Percentiles rank a stretch among this genome's conserved stretches.
These are phyloP conservation scores for Phycomyces nitens DNA, from an alignment of 192 early-diverging fungal species.

Conservation along the genomic window DNA sequence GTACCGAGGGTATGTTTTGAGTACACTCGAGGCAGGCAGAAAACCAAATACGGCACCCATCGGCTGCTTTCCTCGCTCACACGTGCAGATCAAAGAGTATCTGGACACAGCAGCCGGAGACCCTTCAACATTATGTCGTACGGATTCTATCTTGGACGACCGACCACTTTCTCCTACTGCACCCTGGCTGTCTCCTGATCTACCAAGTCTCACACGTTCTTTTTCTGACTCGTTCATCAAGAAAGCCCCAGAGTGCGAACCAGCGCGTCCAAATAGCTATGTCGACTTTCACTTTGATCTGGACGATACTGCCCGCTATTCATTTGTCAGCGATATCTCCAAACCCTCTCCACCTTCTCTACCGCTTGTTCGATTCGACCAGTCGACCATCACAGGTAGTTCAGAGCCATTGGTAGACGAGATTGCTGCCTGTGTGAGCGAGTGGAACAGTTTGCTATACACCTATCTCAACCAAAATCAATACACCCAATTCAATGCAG, in stretches of 20 bases:
- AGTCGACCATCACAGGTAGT: slow-evolving; percentile 50
- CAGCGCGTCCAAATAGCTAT: slow-evolving; percentile 15
- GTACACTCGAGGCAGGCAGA: slow-evolving; percentile 34
- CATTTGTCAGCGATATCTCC: background rate
- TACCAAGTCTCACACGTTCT: background rate
- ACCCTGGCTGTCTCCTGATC: slow-evolving; percentile 4
- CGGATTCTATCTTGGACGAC: background rate
- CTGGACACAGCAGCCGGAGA: slow-evolving; percentile 23
- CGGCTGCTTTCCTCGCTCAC: slow-evolving; percentile 53
- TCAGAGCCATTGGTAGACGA: slow-evolving; percentile 66
- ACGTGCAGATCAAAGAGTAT: slow-evolving; percentile 51
- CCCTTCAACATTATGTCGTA: background rate
- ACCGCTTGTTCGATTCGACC: slow-evolving; percentile 39
- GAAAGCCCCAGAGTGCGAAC: background rate
- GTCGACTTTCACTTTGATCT: slow-evolving; percentile 6
- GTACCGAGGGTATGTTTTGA: slow-evolving; percentile 61
- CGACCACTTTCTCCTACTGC: slow-evolving; percentile 5
- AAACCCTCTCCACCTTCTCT: slow-evolving; percentile 33
- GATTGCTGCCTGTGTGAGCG: slow-evolving; percentile 56
- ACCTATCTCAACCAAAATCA: slow-evolving; percentile 48
- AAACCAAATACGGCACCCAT: slow-evolving; percentile 39
- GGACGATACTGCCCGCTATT: slow-evolving; percentile 1
- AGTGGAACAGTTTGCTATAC: slow-evolving; percentile 57
- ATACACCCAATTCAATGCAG: slow-evolving; percentile 49
- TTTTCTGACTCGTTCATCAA: slow-evolving; percentile 15